Percentiles rank a stretch among this genome's conserved stretches.
These are phyloP conservation scores for Euphorbia pulcherrima DNA, from an alignment of 345 rosid genomes.

Conservation along the genomic window DNA sequence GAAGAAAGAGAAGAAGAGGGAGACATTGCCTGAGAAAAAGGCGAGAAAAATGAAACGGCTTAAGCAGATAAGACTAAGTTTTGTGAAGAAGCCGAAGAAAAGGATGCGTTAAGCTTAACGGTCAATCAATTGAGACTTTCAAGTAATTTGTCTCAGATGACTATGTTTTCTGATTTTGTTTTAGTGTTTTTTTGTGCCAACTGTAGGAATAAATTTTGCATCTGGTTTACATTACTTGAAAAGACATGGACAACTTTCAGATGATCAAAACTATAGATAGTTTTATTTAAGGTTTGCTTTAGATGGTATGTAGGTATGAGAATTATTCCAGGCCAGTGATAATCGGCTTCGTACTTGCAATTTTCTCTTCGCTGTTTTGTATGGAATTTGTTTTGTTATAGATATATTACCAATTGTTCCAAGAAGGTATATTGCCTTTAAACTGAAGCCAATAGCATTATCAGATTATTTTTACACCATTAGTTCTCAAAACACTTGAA, in stretches of 20 bases:
- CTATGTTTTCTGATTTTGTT: neutral
- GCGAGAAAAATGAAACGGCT: conserved; percentile 82
- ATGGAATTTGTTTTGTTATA: neutral
- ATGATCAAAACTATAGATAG: neutral
- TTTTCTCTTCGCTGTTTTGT: neutral
- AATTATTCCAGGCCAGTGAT: too few relatives aligned
- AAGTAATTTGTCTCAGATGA: neutral
- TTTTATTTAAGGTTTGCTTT: neutral
- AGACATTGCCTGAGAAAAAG: conserved; percentile 91
- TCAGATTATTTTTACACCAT: too few relatives aligned
- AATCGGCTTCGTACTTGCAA: neutral
- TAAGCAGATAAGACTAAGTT: conserved; percentile 77
- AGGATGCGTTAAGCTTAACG: conserved; percentile 41
- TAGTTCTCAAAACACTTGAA: too few relatives aligned
- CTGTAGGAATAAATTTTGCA: conserved; percentile 8
- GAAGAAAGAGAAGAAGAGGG: conserved; percentile 74
- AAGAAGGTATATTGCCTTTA: neutral
- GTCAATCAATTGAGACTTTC: neutral
- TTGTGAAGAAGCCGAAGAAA: conserved; percentile 74
- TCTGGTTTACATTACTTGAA: neutral
- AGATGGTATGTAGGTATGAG: neutral
- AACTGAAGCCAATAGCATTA: neutral
- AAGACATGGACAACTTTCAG: neutral
- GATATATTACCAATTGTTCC: neutral
- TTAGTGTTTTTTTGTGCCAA: conserved; percentile 1